Conservation (phyloP, 345 rosid genomes). For the Salix dunnii region DNA sequence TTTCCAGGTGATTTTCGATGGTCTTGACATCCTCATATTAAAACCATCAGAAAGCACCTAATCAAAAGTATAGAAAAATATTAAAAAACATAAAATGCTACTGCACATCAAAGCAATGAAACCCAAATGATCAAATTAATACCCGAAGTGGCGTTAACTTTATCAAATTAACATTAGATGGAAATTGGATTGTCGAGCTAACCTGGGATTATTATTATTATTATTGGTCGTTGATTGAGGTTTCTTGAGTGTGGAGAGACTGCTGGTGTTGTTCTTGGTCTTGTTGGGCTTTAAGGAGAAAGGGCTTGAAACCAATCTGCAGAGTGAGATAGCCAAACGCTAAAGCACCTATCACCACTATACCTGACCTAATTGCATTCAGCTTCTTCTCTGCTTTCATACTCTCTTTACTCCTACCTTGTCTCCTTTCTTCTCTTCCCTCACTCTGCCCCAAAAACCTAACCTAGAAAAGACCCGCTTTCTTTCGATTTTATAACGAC, state of each 20-base stretch:
- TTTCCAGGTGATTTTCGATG: too few relatives aligned
- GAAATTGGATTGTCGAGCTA: background rate
- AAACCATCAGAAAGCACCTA: too few relatives aligned
- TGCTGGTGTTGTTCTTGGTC: background rate
- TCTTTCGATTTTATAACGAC: too few relatives aligned
- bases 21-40: too few relatives aligned
- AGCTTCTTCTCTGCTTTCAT: conserved; percentile 27
- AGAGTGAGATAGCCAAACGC: conserved; percentile 70
- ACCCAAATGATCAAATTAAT: background rate
- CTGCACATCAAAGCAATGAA: too few relatives aligned
- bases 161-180: background rate
- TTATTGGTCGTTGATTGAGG: background rate
- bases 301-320: conserved; percentile 67
- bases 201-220: conserved; percentile 1
- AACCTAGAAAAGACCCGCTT: background rate
- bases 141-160: too few relatives aligned
- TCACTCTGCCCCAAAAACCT: background rate
- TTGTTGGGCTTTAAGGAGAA: conserved; percentile 44
- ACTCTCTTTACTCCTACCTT: conserved; percentile 4
- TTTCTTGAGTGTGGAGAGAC: background rate
- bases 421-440: background rate
- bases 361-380: conserved; percentile 46
- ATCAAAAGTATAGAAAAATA: too few relatives aligned
- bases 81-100: too few relatives aligned
- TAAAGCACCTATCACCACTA: conserved; percentile 62